These are phyloP conservation scores for Saccharomycopsis fodiens DNA, from an alignment of 805 yeast species.

Conservation along the genomic window DNA sequence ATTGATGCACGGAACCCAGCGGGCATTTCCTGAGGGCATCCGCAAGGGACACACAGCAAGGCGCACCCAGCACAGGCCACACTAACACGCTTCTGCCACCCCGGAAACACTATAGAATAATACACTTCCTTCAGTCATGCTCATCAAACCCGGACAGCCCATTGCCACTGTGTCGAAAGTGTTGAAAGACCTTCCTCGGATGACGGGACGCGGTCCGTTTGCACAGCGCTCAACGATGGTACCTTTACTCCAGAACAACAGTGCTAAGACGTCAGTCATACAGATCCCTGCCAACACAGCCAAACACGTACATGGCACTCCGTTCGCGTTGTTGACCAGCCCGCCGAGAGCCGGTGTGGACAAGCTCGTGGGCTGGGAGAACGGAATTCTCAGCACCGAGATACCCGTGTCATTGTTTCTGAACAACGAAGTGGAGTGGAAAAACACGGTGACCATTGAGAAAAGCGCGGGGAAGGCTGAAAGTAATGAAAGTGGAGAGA, in stretches of 20 bases:
- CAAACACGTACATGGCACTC: neutral
- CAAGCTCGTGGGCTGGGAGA: neutral
- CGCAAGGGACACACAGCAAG: no score
- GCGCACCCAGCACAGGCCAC: no score
- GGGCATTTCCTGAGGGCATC: no score
- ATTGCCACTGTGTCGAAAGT: neutral
- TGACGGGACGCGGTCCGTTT: neutral
- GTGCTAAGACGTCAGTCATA: neutral
- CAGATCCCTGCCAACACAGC: neutral
- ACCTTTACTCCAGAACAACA: neutral
- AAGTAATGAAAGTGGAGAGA: no score
- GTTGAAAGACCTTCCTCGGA: neutral
- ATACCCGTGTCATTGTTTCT: neutral
- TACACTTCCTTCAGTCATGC: no score
- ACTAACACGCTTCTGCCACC: no score
- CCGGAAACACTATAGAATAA: no score
- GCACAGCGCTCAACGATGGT: neutral
- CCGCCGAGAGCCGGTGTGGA: neutral
- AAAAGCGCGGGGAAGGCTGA: no score
- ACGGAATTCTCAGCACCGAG: neutral
- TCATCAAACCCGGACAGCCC: neutral
- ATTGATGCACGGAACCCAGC: no score
- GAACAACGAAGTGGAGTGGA: neutral
- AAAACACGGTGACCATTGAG: neutral
- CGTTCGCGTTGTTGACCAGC: neutral